Evolutionary conservation across 2,329 filamentous ascomycete genomes (phyloP), one percentile per base, ranked within the genome.

Genomic region (Xylariaceae sp.): DNA sequence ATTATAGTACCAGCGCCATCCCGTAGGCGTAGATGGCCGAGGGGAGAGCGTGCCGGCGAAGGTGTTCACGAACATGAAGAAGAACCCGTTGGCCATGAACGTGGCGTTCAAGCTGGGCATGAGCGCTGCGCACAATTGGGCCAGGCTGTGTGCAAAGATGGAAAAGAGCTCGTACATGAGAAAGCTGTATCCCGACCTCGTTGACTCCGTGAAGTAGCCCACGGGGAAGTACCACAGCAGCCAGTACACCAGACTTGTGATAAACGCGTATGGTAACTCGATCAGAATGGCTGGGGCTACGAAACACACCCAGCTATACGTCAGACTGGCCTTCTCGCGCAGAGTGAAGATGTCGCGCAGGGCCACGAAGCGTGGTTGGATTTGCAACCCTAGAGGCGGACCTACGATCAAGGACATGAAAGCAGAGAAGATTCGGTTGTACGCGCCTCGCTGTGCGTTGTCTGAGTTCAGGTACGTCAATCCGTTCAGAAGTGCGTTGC

Each of bases 301-400:
- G 67, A 94, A 95, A 2, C 88, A 83, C 65, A 85, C 82, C 89
- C 89, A 95, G 40, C 81, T 83, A 71, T 95, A 95, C 0, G 87
- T 82, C 72, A 90, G 90, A 47, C 85, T 87, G 0, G 87, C 87
- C 2, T 88, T 81, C 71, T 94, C 89, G 34, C 88, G 87, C 22
- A 86, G 87, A 71, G 94, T 89, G 70, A 92, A 94, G 0, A 94
- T 74, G 5, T 83, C 80, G 43, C 89, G 85, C 63, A 92, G 87
- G 22, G 85, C 84, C 59, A 91, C 84, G 60, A 95, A 91, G 60
- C 88, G 85, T 1, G 88, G 88, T 85, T 92, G 90, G 34, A 86
- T 85, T 60, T 89, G n/a, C 3, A 44, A 39, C 1, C 57, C 16
- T 4, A 58, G 44, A 8, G 26, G 26, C 26, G 26, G 26, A 5